Percentiles rank a stretch among this genome's conserved stretches.
Evolutionary conservation across 495 filamentous ascomycete genomes (phyloP).

Genomic region (Aspergillus homomorphus): DNA sequence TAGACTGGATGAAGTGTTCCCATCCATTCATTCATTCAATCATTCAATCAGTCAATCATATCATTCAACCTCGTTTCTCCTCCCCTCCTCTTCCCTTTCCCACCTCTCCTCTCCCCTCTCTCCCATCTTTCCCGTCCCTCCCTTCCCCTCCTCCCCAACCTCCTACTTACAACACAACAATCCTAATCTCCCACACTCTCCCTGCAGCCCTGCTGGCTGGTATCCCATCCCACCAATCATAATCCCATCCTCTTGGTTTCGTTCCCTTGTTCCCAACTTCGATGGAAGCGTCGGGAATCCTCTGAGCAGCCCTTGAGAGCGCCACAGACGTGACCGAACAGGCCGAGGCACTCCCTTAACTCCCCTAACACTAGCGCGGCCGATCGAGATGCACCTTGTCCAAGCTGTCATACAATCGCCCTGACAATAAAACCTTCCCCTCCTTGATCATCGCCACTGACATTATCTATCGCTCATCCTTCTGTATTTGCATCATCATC

Average conservation of each 20-base stretch:
- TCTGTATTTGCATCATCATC: background rate
- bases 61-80: background rate
- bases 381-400: constrained; percentile 2
- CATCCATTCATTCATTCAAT: background rate
- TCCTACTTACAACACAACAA: background rate
- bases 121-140: background rate
- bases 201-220: constrained; percentile 15
- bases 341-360: constrained; percentile 1
- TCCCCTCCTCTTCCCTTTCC: too few species aligned
- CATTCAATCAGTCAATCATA: too few species aligned
- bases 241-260: background rate
- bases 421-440: background rate
- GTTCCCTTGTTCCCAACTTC: background rate
- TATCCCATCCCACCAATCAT: constrained; percentile 22
- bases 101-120: background rate
- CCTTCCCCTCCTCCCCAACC: background rate
- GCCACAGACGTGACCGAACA: background rate
- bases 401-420: constrained; percentile 2
- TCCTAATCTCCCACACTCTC: background rate
- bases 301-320: background rate
- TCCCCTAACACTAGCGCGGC: constrained; percentile 7
- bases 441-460: background rate
- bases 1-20: too few species aligned
- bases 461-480: background rate
- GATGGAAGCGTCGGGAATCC: background rate